phyloP scores from a whole-genome alignment of 129 eudicot species.

The Apium graveolens region DNA sequence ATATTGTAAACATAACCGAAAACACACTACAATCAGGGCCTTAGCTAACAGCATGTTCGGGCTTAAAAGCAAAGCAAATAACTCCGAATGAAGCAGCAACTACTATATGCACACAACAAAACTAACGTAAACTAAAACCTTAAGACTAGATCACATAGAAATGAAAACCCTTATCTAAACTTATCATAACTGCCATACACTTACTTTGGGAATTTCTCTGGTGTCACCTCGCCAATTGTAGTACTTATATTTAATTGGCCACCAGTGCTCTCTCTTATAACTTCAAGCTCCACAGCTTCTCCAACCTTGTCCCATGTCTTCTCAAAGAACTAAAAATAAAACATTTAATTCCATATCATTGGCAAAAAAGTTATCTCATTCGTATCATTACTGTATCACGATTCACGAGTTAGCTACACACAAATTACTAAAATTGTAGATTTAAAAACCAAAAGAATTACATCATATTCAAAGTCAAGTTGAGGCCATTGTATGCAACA shows the following conservation, averaged over 20 bases:
- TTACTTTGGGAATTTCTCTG: background rate
- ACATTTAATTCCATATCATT: background rate
- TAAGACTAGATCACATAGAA: background rate
- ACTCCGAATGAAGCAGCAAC: background rate
- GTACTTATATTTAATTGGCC: background rate
- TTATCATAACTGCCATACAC: background rate
- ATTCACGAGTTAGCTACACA: background rate
- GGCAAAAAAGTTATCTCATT: background rate
- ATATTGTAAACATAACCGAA: background rate
- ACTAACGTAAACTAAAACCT: background rate
- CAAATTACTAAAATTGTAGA: too few relatives aligned
- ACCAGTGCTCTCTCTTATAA: background rate
- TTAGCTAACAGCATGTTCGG: background rate
- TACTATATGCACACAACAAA: background rate
- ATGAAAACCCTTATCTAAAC: background rate
- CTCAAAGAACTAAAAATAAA: background rate
- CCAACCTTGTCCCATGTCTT: background rate
- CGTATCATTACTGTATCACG: background rate
- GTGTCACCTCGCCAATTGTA: background rate
- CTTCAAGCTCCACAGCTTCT: background rate
- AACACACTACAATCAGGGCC: background rate
- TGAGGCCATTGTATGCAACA: background rate
- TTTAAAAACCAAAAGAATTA: too few relatives aligned
- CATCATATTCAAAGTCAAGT: too few relatives aligned
- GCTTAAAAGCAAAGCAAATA: background rate